Base-by-base conservation (phyloP, 2,329 filamentous ascomycete species). In the Trichoderma aggressivum region DNA sequence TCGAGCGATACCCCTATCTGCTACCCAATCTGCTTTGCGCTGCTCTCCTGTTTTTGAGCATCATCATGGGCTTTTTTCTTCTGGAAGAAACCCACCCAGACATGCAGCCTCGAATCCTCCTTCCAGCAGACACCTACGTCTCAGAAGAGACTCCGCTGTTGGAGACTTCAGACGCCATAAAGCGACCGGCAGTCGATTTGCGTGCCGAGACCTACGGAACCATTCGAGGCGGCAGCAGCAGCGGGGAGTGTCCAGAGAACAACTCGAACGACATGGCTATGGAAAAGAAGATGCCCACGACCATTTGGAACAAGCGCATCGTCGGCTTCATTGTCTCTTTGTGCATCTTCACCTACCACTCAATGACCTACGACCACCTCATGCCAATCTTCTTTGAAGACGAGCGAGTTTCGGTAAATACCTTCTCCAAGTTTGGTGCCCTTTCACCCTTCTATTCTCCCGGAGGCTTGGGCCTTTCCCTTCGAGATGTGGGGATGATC, bases 381-480 rank as follows among this genome's bases (percentile, higher is more conserved):
- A 86, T 97, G 68, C 94, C 94, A 8, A 97, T 98, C 72, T 98
- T 97, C 82, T 89, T 97, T 65, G 94, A 98, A 79, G 94, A 97
- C 76, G 86, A 90, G 53, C 87, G 88, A 34, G 82, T 81, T 73
- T 78, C 81, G 30, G 78, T 83, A 59, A 80, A 83, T 55, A 78
- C 83, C 7, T 74, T 81, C 28, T 72, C 80, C 55, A 75, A 75
- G n/a, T 53, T 75, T 60, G 72, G 75, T 64, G 71, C 76, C n/a
- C 76, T 78, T 55, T 86, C 81, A 74, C 83, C 79, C 2, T 83
- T 92, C 53, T 86, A 87, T 77, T 88, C 86, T 1, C 85, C 88
- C 10, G 89, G 89, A 30, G 90, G 90, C 1, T 81, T 91, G 8
- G 90, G 90, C 3, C 81, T 91, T 36, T 89, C 87, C 3, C 83